Conservation (phyloP, 768 basidiomycete genomes). For the Boletus vermiculosoides region DNA sequence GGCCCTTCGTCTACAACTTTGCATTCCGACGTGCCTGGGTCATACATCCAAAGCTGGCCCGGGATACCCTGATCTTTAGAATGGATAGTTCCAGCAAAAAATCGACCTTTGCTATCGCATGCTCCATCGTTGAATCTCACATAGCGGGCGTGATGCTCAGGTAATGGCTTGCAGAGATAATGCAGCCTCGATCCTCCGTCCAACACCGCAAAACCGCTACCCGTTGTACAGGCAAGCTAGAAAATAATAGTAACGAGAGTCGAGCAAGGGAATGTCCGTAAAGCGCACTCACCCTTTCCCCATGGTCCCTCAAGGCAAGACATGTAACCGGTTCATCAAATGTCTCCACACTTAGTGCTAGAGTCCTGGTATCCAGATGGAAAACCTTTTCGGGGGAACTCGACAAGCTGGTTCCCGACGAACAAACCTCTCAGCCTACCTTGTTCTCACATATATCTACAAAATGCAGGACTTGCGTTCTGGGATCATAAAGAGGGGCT, state of each 20-base stretch:
- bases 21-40: conserved; percentile 48
- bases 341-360: conserved; percentile 43
- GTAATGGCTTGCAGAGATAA: conserved; percentile 54
- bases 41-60: conserved; percentile 59
- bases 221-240: conserved; percentile 21
- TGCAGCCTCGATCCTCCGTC: conserved; percentile 36
- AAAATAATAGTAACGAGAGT: neutral
- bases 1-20: conserved; percentile 58
- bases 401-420: neutral
- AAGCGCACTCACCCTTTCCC: conserved; percentile 17
- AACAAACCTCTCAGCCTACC: conserved; percentile 5
- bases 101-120: conserved; percentile 62
- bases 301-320: conserved; percentile 49
- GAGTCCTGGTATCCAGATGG: conserved; percentile 41
- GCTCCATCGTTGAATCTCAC: conserved; percentile 72
- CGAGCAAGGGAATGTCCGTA: neutral
- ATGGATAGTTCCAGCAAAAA: conserved; percentile 62
- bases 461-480: conserved; percentile 57
- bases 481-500: conserved; percentile 65
- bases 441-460: conserved; percentile 51
- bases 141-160: conserved; percentile 38
- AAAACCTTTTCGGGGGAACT: conserved; percentile 17
- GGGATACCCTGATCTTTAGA: conserved; percentile 49
- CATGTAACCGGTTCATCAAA: conserved; percentile 59
- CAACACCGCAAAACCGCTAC: conserved; percentile 23